A percentile compares a stretch with the other conserved stretches of the same genome.
phyloP scores from a whole-genome alignment of 2,329 filamentous ascomycete species.

The Dactylellina parvicollis region DNA sequence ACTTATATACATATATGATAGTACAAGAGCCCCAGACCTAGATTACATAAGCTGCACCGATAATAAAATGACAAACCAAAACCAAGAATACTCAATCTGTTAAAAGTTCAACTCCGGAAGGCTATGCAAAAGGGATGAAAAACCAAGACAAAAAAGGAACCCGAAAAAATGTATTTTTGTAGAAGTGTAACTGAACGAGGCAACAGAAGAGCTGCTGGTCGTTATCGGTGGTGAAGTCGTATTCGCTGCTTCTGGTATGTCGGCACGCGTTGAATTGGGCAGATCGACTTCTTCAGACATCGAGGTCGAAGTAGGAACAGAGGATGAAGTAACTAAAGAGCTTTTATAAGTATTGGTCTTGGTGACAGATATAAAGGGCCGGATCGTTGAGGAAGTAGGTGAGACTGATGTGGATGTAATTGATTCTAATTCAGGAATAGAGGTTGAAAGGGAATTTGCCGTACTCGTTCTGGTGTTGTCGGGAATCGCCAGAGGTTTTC shows the following conservation, averaged over 20 bases:
- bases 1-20: not conserved
- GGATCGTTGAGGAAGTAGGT: not conserved
- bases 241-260: slow-evolving; percentile 15
- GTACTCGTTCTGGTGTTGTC: slow-evolving; percentile 26
- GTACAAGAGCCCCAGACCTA: too few relatives aligned
- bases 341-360: slow-evolving; percentile 12
- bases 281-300: slow-evolving; percentile 4
- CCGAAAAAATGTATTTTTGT: not conserved
- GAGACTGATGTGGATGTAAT: not conserved
- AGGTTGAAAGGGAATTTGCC: slow-evolving; percentile 1
- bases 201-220: slow-evolving; percentile 8
- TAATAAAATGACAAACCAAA: not conserved
- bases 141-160: slow-evolving; percentile 1
- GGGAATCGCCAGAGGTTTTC: slow-evolving; percentile 13
- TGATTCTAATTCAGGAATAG: too few relatives aligned
- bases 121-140: not conserved
- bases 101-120: not conserved
- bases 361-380: not conserved
- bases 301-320: slow-evolving; percentile 17
- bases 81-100: not conserved
- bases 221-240: slow-evolving; percentile 24
- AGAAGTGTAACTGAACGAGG: not conserved
- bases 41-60: not conserved
- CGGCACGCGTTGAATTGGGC: slow-evolving; percentile 1
- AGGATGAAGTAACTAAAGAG: slow-evolving; percentile 8